A percentile compares a stretch with the other conserved stretches of the same genome.
Evolutionary conservation across 1,139 yeast species (phyloP).

Genomic region (Kodamaea plutei): DNA sequence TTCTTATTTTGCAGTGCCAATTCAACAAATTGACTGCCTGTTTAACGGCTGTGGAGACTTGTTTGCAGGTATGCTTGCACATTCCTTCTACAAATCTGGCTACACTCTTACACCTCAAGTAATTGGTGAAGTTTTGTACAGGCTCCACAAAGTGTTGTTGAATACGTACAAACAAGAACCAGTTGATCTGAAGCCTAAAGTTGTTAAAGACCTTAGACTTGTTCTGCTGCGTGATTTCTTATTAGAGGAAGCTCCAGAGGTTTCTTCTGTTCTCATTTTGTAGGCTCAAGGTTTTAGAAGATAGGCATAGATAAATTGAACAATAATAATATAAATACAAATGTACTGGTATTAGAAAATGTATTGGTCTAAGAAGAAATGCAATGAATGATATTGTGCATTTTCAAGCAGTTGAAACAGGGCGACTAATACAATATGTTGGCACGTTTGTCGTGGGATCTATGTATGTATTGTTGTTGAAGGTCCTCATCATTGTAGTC

Average conservation of each 20-base stretch:
- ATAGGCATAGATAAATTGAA: too few species aligned
- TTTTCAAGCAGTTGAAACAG: too few species aligned
- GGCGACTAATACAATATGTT: too few species aligned
- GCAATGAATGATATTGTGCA: too few species aligned
- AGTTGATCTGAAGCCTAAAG: conserved; percentile 12
- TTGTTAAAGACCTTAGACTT: conserved; percentile 30
- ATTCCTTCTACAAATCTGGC: conserved; percentile 24
- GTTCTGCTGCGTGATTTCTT: conserved; percentile 23
- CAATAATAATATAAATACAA: too few species aligned
- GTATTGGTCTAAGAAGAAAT: too few species aligned
- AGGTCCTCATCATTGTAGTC: too few species aligned
- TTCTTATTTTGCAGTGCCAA: conserved; percentile 25
- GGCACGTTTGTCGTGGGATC: too few species aligned
- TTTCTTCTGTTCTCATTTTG: background rate
- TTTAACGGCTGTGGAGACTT: conserved; percentile 48
- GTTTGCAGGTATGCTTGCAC: conserved; percentile 38
- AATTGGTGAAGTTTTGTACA: conserved; percentile 25
- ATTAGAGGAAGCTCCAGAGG: conserved; percentile 1
- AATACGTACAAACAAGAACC: conserved; percentile 25
- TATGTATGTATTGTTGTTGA: too few species aligned
- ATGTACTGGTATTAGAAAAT: too few species aligned
- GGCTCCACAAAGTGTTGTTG: conserved; percentile 28
- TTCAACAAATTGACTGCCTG: conserved; percentile 30
- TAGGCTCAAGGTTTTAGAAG: too few species aligned
- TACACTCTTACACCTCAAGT: conserved; percentile 22